Evolutionary conservation across 345 rosid genomes (phyloP).

Genomic region (Brassica cretica): DNA sequence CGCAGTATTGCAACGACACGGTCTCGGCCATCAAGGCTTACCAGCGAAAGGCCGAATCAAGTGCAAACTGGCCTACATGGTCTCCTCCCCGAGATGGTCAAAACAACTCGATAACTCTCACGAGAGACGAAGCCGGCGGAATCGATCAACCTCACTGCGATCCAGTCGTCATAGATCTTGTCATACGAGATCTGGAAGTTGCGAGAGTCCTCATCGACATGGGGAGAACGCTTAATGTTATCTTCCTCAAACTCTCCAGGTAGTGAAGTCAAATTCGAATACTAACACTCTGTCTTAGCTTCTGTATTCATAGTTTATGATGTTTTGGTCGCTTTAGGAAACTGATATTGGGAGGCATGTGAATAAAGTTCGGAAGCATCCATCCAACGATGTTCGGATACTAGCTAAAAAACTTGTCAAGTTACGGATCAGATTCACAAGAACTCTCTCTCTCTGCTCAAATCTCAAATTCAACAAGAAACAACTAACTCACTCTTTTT

Average conservation of each 20-base stretch:
- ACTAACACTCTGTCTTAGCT: background rate
- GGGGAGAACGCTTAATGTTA: no score
- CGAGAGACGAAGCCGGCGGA: no score
- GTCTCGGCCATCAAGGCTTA: no score
- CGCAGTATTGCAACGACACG: no score
- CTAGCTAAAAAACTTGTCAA: slow-evolving; percentile 85
- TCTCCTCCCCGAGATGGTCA: no score
- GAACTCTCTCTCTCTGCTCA: background rate
- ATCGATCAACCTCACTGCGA: no score
- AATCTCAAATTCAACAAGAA: background rate
- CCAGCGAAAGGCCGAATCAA: no score
- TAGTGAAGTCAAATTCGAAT: slow-evolving; percentile 16
- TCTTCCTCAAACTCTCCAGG: slow-evolving; percentile 71
- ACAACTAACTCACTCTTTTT: background rate
- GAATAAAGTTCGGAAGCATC: slow-evolving; percentile 69
- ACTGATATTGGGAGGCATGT: slow-evolving; percentile 46
- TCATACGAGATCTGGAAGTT: no score
- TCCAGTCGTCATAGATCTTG: no score
- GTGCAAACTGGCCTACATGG: no score
- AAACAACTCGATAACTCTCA: no score
- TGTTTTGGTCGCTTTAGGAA: slow-evolving; percentile 28
- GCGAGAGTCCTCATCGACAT: no score
- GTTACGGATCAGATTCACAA: slow-evolving; percentile 27
- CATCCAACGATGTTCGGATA: slow-evolving; percentile 70
- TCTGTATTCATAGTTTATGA: background rate